Evolutionary conservation across 129 eudicot genomes (phyloP), one percentile per base, ranked within the genome.

Genomic region (Chrysanthemum makinoi): DNA sequence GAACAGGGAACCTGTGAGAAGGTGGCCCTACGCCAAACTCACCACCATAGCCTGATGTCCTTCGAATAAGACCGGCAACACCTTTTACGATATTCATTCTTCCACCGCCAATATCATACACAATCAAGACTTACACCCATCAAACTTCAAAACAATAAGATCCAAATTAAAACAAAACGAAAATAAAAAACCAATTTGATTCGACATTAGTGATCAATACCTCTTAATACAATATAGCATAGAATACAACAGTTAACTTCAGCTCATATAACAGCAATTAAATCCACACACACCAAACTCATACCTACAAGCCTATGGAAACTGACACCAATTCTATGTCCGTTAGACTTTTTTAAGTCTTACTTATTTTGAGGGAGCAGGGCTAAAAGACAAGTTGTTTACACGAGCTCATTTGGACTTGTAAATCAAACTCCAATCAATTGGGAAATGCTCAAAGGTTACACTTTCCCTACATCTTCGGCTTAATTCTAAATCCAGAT

Each of bases 61-160:
- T 86, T 73, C 97, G 82, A 74, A 94, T 81, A 69, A 94, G 93
- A 73, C 84, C 92, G 15, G 98, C 97, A 61, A 94, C 97, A 81
- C 98, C 98, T 86, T 88, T 94, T 30, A 94, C 98, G 10, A 94
- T 89, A 83, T 94, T 87, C 98, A 94, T 94, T 72, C 85, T 87
- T 83, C 84, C 84, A 43, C 80, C 82, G 17, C 79, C 83, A 82
- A 80, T 71, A 73, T 72, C 81, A 62, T 51, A 35, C 78, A 67
- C 66, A 79, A 75, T 75, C 81, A 75, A 66, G 78, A 71, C 83
- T 65, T 79, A 73, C 68, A 67, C 69, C 71, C 83, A 55, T 79
- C 75, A 66, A 73, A 83, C 77, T 82, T 75, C 77, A 74, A 78
- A 80, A 75, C 78, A 80, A 70, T 76, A 74, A 62, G 59, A 59